Evolutionary conservation across 768 basidiomycete genomes (phyloP), one percentile per base, ranked within the genome.

Genomic region (Leccinellum rugosiceps): DNA sequence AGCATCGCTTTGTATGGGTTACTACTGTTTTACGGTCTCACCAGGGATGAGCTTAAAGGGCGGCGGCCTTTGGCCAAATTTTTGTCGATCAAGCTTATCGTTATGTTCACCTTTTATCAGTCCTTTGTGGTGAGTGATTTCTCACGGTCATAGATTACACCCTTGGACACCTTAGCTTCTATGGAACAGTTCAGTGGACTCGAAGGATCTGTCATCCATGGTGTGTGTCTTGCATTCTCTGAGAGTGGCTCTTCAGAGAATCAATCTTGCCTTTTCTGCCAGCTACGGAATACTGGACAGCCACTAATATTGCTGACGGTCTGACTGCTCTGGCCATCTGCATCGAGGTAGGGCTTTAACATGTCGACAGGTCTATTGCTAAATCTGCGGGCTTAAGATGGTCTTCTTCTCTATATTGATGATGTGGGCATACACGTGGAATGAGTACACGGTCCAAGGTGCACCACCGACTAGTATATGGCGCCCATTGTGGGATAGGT

Each of bases 31-130:
- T 95, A 95, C 67, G 86, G 82, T 21, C 77, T 96, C 45, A 91
- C 85, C 50, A 82, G 85, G 57, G 85, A 89, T 17, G 93, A 94
- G 63, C 81, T 96, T n/a, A 74, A 66, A 54, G 90, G 87, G 32
- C 80, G 84, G 17, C 79, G 87, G 26, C 94, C 93, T 26, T 74
- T 94, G 28, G 83, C 87, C 25, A 95, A 95, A 76, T 96, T 96
- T 71, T 68, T 95, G 59, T 76, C 84, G 3, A 94, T 96, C 76
- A 95, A 95, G 71, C 74, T 90, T 30, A 88, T 92, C 49, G 88
- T 93, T 45, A 85, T 93, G 83, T 85, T 89, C 69, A 93, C 92
- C 0, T 94, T 91, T 72, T 96, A 94, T 70, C 94, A 94, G 65
- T 78, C 81, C 1, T 88, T 92, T 64, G 71, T 91, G 51, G 86